A percentile compares a stretch with the other conserved stretches of the same genome.
phyloP scores from a whole-genome alignment of 805 yeast genomes.

The Wickerhamiella azyma region DNA sequence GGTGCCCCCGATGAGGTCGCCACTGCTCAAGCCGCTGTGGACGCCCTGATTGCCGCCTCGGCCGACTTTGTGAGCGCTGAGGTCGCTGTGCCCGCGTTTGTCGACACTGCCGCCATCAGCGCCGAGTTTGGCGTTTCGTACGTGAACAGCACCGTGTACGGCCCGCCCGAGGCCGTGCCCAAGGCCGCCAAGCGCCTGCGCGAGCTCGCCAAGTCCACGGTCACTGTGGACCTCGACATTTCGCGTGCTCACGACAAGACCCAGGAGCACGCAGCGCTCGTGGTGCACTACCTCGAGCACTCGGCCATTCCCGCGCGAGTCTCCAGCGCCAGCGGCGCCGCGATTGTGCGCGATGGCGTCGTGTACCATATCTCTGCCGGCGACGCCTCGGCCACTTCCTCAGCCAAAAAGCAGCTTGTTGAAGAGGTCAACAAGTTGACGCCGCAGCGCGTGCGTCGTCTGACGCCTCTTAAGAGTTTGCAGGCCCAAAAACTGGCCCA shows the following conservation, averaged over 20 bases:
- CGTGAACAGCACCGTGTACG: slow-evolving; percentile 51
- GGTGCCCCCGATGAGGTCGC: slow-evolving; percentile 21
- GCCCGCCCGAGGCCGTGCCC: slow-evolving; percentile 36
- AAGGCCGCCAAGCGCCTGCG: slow-evolving; percentile 53
- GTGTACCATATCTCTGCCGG: slow-evolving; percentile 48
- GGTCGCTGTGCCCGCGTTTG: neutral
- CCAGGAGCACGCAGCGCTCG: slow-evolving; percentile 56
- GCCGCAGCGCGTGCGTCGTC: slow-evolving; percentile 46
- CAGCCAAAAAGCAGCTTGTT: slow-evolving; percentile 63
- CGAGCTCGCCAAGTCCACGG: slow-evolving; percentile 42
- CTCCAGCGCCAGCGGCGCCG: slow-evolving; percentile 31
- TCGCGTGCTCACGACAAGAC: slow-evolving; percentile 81
- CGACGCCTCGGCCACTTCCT: slow-evolving; percentile 36
- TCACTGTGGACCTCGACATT: slow-evolving; percentile 61
- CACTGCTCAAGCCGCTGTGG: slow-evolving; percentile 28
- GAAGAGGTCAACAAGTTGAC: slow-evolving; percentile 55
- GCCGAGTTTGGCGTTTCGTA: slow-evolving; percentile 29
- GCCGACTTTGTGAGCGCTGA: slow-evolving; percentile 2
- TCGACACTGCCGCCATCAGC: slow-evolving; percentile 6
- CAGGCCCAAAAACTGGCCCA: slow-evolving; percentile 14
- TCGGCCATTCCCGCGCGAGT: slow-evolving; percentile 26
- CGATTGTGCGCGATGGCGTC: slow-evolving; percentile 34
- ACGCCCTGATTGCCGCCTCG: slow-evolving; percentile 4
- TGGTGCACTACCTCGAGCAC: slow-evolving; percentile 47
- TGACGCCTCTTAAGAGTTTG: slow-evolving; percentile 49